Evolutionary conservation across 1,284 basidiomycete species (phyloP), one percentile per base, ranked within the genome.

Genomic region (Cryptococcus sp.): DNA sequence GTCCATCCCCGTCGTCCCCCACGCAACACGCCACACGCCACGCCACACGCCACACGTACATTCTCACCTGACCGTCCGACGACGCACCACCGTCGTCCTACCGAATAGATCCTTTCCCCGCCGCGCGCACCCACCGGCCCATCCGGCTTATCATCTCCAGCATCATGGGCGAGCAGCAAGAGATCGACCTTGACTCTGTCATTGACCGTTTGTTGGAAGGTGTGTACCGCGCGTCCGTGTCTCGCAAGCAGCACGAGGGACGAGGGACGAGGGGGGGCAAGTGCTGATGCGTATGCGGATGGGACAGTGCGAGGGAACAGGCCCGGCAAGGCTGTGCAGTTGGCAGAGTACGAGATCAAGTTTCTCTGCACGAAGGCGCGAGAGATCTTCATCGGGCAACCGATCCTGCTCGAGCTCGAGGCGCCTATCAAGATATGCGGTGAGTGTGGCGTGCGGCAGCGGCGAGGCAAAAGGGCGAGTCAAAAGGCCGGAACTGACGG

Each of bases 111-210:
- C 46, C 12, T 20, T 20, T 21, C 28, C 39, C 50, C 33, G 45
- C 20, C 20, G 28, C 55, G 44, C 23, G 35, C 21, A 12, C 23
- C 36, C 21, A 36, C 20, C 13, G 15, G 36, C 45, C 28, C 37
- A 18, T 46, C 33, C n/a, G 33, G n/a, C 23, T 21, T 18, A 52
- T 18, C 50, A 4, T 5, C 50, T 16, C 50, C 44, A 33, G 33
- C 56, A 72, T 35, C 50, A 80, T 81, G 79, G 79, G 79, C 58
- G 80, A 81, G 65, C 67, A 72, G 33, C 75, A 69, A 38, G 92
- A 95, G 78, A 93, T 96, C 79, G 93, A 96, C 84, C 85, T 97
- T 65, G 93, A 97, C 82, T 94, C 91, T 78, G 91, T 96, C 82
- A 96, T 97, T 76, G 93, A 96, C 86, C 85, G 92, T 63, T 83